Conservation (phyloP, 441 rosid species). For the Adansonia gregorii region DNA sequence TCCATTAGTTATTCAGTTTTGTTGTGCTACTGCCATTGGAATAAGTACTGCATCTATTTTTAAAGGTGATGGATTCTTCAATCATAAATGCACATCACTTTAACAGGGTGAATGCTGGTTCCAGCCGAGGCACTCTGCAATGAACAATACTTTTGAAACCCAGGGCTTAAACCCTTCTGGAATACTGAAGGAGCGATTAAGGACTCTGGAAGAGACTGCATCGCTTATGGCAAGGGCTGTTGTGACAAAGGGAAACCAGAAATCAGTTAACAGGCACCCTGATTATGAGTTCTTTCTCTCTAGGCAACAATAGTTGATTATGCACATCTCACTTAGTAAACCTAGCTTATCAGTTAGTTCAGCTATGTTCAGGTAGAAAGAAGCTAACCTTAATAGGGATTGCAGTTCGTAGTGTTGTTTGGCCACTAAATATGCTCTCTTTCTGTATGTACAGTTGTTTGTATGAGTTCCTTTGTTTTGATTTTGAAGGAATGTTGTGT, state of each 20-base stretch:
- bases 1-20: constrained; percentile 1
- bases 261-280: constrained; percentile 48
- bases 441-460: constrained; percentile 7
- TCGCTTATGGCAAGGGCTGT: constrained; percentile 53
- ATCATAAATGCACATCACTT: constrained; percentile 1
- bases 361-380: constrained; percentile 22
- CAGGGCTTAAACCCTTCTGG: constrained; percentile 33
- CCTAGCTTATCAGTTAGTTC: constrained; percentile 6
- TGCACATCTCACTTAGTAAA: background rate
- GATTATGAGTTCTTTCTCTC: constrained; percentile 59
- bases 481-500: constrained; percentile 1
- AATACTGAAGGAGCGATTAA: constrained; percentile 52
- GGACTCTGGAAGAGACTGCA: constrained; percentile 55
- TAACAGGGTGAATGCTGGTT: constrained; percentile 66
- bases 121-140: constrained; percentile 37
- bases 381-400: constrained; percentile 23
- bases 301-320: constrained; percentile 34
- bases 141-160: constrained; percentile 31
- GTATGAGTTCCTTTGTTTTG: background rate
- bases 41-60: background rate
- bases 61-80: background rate
- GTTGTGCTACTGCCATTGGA: background rate
- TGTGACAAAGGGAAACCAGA: constrained; percentile 43
- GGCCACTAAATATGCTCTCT: constrained; percentile 1
- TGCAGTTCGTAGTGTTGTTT: background rate